Evolutionary conservation across 192 early-diverging fungal genomes (phyloP).

Genomic region (Mortierella hygrophila): DNA sequence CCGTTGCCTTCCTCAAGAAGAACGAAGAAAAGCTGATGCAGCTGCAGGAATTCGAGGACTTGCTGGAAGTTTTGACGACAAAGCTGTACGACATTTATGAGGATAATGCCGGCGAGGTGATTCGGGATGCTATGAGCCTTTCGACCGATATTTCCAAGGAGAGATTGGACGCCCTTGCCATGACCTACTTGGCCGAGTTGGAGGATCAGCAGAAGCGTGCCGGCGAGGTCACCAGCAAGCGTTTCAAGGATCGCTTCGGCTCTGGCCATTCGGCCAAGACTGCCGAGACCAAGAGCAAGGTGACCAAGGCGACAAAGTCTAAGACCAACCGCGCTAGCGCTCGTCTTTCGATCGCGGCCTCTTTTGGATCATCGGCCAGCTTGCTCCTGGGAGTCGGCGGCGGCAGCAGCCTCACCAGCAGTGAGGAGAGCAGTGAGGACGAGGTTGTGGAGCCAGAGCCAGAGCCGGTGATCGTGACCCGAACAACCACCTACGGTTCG

Average conservation of each 20-base stretch:
- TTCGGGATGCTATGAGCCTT: conserved; percentile 84
- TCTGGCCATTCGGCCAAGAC: conserved; percentile 10
- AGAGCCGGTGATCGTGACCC: conserved; percentile 23
- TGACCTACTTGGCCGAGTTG: conserved; percentile 64
- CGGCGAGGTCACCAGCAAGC: conserved; percentile 61
- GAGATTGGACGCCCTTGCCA: conserved; percentile 78
- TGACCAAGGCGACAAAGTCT: conserved; percentile 14
- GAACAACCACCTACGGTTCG: conserved; percentile 48
- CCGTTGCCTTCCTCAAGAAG: conserved; percentile 87
- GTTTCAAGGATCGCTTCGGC: conserved; percentile 64
- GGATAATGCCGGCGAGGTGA: conserved; percentile 69
- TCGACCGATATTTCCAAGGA: conserved; percentile 72
- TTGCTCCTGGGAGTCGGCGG: conserved; percentile 17
- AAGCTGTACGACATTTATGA: conserved; percentile 87
- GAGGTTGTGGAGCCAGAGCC: conserved; percentile 26
- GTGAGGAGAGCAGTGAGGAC: background rate
- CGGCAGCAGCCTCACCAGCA: conserved; percentile 6
- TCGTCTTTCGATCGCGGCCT: conserved; percentile 49
- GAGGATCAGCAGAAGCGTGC: conserved; percentile 66
- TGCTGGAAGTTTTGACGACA: conserved; percentile 85
- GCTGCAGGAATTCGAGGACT: conserved; percentile 81
- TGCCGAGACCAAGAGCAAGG: background rate
- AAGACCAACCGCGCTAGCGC: conserved; percentile 25
- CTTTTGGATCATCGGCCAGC: conserved; percentile 37
- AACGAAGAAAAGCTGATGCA: conserved; percentile 78